Base-by-base conservation (phyloP, 2,329 filamentous ascomycete species). In the Bipolaris victoriae region DNA sequence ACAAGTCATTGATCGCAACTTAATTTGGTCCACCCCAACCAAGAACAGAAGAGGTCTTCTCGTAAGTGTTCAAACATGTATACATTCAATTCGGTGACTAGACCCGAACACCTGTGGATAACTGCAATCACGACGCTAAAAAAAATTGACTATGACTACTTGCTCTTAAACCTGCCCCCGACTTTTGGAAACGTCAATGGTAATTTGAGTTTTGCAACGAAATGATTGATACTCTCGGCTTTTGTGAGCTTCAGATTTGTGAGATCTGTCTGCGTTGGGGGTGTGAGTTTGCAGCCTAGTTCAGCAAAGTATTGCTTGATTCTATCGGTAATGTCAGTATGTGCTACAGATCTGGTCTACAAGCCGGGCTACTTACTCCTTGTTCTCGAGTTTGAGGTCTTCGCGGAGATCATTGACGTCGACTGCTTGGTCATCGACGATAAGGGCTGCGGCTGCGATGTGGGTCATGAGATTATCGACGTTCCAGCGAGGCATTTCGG, bases 151-250 rank as follows among this genome's bases (percentile, higher is more conserved):
- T 43, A 43, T 31, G 9, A 33, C 16, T 46, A 46, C n/a, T 46
- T 46, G 29, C 24, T 46, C 26, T n/a, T 46, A 18, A 46, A 46
- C 7, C 26, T 46, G 13, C 64, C 69, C 40, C 64, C 68, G 9
- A 73, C 57, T 79, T 89, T 92, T 1, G 94, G 95, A 74, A 97
- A 97, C 57, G 88, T 84, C 45, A 97, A 79, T 3, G 95, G 95
- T 61, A 97, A 76, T 66, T 84, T 86, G 68, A 98, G 79, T 65
- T 87, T 87, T 11, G 90, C 92, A 48, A 93, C 79, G 58, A 78
- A 83, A 60, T 87, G 86, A 54, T 86, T 86, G 18, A 77, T 75
- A 3, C 83, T 84, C 68, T 86, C 83, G 1, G 85, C 84, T 72
- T 87, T 88, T 31, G 83, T 84, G 63, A 87, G 82, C 56, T 84